Evolutionary conservation across 2,329 filamentous ascomycete species (phyloP).

Genomic region (Penicillium sp.): DNA sequence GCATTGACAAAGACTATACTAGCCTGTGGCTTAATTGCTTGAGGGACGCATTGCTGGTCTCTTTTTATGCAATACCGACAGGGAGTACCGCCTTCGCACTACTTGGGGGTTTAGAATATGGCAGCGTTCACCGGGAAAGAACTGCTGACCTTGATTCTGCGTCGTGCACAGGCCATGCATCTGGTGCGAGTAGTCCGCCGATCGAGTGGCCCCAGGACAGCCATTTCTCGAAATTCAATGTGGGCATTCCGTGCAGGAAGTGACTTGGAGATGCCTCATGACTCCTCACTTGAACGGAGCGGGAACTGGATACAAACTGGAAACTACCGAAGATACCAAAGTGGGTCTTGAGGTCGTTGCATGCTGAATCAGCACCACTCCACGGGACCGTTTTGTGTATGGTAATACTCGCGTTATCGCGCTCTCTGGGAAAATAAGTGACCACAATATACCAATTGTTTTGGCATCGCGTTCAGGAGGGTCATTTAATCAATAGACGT

Average conservation of each 20-base stretch:
- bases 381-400: too few species aligned
- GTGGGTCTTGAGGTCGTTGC: too few species aligned
- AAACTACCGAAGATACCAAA: too few species aligned
- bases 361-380: too few species aligned
- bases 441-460: too few species aligned
- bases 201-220: not conserved
- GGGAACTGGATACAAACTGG: too few species aligned
- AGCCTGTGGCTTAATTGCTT: not conserved
- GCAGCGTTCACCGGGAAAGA: not conserved
- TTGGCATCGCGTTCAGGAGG: too few species aligned
- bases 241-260: not conserved
- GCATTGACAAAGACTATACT: not conserved
- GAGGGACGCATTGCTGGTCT: not conserved
- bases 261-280: not conserved
- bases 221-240: not conserved
- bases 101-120: not conserved
- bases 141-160: not conserved
- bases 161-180: not conserved
- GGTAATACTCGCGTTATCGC: too few species aligned
- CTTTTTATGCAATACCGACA: not conserved
- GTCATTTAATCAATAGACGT: too few species aligned
- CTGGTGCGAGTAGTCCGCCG: not conserved
- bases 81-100: not conserved
- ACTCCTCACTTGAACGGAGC: too few species aligned
- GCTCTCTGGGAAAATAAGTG: too few species aligned